These are phyloP conservation scores for Fraxinus xanthoxyloides DNA, from an alignment of 305 asterid genomes.

Conservation along the genomic window DNA sequence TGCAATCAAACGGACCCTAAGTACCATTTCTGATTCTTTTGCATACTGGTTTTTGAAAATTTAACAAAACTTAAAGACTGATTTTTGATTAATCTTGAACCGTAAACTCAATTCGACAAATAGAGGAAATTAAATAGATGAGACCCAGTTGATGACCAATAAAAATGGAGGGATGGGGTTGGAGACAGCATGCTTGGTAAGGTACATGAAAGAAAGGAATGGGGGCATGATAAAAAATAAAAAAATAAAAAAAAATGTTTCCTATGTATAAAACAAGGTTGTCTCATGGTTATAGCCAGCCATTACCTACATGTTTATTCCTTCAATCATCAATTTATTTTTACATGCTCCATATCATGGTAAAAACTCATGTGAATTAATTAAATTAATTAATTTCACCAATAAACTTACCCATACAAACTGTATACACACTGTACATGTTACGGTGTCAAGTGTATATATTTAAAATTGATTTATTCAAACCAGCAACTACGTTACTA, in stretches of 20 bases:
- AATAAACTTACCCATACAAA: slow-evolving; percentile 39
- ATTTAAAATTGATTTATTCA: neutral
- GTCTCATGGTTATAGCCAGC: slow-evolving; percentile 37
- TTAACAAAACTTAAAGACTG: too few species aligned
- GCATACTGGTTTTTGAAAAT: too few species aligned
- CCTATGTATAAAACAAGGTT: slow-evolving; percentile 42
- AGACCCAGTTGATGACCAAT: neutral
- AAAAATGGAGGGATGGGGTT: slow-evolving; percentile 13
- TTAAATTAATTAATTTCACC: slow-evolving; percentile 26
- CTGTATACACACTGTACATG: neutral
- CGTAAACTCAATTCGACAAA: neutral
- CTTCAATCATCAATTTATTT: slow-evolving; percentile 18
- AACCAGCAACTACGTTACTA: neutral
- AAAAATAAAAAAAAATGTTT: slow-evolving; percentile 47
- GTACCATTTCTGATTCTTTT: too few species aligned
- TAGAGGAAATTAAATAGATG: neutral
- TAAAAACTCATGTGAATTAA: slow-evolving; percentile 17
- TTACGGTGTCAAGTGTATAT: neutral
- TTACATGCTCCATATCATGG: slow-evolving; percentile 28
- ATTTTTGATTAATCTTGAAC: neutral
- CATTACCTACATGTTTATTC: slow-evolving; percentile 43
- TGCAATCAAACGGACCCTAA: too few species aligned
- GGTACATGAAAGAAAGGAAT: slow-evolving; percentile 24
- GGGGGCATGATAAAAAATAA: slow-evolving; percentile 14
- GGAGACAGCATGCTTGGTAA: slow-evolving; percentile 49